Evolutionary conservation across 257 asterid genomes (phyloP).

Genomic region (Verbascum thapsus): DNA sequence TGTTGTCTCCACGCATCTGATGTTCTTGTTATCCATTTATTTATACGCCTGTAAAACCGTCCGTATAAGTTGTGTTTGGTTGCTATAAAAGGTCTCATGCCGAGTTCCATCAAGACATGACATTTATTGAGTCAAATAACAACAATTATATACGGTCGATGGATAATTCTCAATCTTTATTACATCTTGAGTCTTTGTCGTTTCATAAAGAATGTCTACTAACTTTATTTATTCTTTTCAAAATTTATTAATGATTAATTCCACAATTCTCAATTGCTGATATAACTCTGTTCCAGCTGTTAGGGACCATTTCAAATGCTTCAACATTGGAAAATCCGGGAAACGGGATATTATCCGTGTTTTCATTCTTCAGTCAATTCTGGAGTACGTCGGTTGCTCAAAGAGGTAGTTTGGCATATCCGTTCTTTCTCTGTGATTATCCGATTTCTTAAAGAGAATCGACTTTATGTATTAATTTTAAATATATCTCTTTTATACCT

Average conservation of each 20-base stretch:
- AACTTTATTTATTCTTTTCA: neutral
- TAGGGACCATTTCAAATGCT: slow-evolving; percentile 28
- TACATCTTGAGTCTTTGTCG: neutral
- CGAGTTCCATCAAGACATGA: no score
- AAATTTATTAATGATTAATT: slow-evolving; percentile 5
- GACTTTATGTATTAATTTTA: neutral
- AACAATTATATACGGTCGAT: no score
- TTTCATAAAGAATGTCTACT: neutral
- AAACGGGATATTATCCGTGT: neutral
- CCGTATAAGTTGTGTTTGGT: no score
- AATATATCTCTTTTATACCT: no score
- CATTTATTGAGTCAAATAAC: no score
- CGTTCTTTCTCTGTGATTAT: neutral
- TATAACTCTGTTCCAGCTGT: slow-evolving; percentile 20
- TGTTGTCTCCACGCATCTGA: no score
- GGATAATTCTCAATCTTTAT: no score
- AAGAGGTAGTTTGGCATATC: neutral
- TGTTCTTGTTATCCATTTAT: no score
- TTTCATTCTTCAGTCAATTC: slow-evolving; percentile 18
- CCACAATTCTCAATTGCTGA: neutral
- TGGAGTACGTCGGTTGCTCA: slow-evolving; percentile 15
- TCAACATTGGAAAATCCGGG: slow-evolving; percentile 21
- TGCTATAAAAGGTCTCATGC: no score
- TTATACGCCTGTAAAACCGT: no score
- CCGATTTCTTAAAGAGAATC: neutral